Evolutionary conservation across 805 yeast species (phyloP), one percentile per base, ranked within the genome.

Genomic region (Vanderwaltozyma polyspora): DNA sequence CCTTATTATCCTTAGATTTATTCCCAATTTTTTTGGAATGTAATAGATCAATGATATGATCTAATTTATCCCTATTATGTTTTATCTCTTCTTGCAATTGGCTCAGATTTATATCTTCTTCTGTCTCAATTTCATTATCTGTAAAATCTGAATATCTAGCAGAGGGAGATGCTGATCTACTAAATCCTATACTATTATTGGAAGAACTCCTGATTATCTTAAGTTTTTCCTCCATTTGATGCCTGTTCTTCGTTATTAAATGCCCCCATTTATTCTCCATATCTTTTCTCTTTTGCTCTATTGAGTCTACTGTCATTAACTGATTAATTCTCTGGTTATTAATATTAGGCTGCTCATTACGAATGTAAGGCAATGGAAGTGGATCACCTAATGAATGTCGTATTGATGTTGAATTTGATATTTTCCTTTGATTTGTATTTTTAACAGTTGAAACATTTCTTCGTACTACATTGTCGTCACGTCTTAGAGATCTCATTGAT

Each of bases 321-420:
- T 17, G 38, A 21, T 29, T 25, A 22, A 8, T 34, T 33, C 2
- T 21, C 21, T 3, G 42, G 4, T 8, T 18, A 10, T 24, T 13
- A n/a, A n/a, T 15, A 9, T 17, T 15, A 17, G 15, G 31, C 24
- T 28, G 24, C 3, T 33, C 26, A 6, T 36, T 24, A 2, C 43
- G 37, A 13, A 52, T 29, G 34, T 63, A 63, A 1, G 64, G 65
- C 25, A 63, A 41, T 2, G 68, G 68, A 15, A 63, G 30, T 2
- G 68, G 68, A 11, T 57, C 58, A 1, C 67, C 67, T 10, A 63
- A 43, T 11, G 35, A 31, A 15, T 38, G 39, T 23, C n/a, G n/a
- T n/a, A 45, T 42, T 11, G 40, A 31, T 12, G 41, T 32, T 14
- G 24, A 12, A 16, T 25, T 29, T 32, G 21, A 8, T 12, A 11